phyloP scores from a whole-genome alignment of 495 filamentous ascomycete genomes.

The Penicillium flavigenum region DNA sequence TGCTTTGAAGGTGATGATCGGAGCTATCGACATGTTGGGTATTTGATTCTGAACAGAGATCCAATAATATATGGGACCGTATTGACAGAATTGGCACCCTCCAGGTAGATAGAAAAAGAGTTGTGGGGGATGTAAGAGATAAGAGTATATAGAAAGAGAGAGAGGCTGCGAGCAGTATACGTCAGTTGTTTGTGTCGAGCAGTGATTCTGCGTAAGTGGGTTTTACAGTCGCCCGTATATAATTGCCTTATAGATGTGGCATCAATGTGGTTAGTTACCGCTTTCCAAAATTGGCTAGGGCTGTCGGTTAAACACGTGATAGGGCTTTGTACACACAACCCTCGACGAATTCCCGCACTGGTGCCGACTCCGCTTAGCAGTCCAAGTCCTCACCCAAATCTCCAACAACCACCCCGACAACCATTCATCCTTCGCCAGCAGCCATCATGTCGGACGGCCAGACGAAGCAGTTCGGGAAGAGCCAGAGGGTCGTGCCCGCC shows the following conservation, averaged over 20 bases:
- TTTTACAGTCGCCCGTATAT: slow-evolving; percentile 18
- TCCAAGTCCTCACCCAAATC: slow-evolving; percentile 39
- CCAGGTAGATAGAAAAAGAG: slow-evolving; percentile 12
- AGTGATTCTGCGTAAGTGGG: slow-evolving; percentile 32
- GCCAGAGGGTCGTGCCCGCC: slow-evolving; percentile 79
- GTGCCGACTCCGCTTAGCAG: slow-evolving; percentile 27
- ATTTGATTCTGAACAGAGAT: slow-evolving; percentile 1
- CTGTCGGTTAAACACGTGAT: slow-evolving; percentile 20
- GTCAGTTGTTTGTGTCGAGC: slow-evolving; percentile 38
- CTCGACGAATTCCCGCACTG: slow-evolving; percentile 17
- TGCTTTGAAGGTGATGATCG: slow-evolving; percentile 96
- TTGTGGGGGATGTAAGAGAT: slow-evolving; percentile 7
- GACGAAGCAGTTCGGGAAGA: slow-evolving; percentile 98
- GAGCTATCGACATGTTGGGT: slow-evolving; percentile 69
- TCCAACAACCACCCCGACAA: slow-evolving; percentile 52
- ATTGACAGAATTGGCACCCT: slow-evolving; percentile 11
- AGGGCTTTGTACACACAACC: slow-evolving; percentile 26
- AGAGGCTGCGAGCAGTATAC: slow-evolving; percentile 35
- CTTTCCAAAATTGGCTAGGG: slow-evolving; percentile 7
- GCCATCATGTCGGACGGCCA: slow-evolving; percentile 67
- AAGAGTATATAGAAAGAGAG: slow-evolving; percentile 18
- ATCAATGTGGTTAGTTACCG: background rate
- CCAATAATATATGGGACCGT: background rate
- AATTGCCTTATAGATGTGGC: slow-evolving; percentile 15
- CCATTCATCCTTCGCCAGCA: slow-evolving; percentile 47